Percentiles rank a stretch among this genome's conserved stretches.
Conservation (phyloP, 2,329 filamentous ascomycete species). For the Xylariales sp. region DNA sequence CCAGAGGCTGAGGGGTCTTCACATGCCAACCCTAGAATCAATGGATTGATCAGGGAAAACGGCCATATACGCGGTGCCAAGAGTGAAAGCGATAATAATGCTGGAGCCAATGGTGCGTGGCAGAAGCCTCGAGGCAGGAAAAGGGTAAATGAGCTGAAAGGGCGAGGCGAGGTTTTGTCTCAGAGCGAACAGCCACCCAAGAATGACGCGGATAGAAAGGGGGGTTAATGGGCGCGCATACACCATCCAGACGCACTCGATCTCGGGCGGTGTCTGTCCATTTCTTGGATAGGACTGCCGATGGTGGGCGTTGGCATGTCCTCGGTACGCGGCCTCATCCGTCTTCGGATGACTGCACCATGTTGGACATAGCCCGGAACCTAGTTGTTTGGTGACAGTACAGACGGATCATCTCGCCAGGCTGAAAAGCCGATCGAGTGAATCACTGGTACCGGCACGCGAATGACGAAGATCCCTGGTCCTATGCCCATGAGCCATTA, state of each 20-base stretch:
- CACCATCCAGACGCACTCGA: conserved; percentile 24
- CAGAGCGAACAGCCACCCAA: conserved; percentile 67
- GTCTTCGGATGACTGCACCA: conserved; percentile 15
- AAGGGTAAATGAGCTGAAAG: conserved; percentile 63
- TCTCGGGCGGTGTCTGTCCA: conserved; percentile 32
- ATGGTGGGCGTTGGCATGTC: conserved; percentile 23
- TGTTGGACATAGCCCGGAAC: conserved; percentile 21
- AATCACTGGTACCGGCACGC: neutral
- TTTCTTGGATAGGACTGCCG: conserved; percentile 46
- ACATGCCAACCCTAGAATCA: conserved; percentile 51
- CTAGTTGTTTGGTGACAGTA: conserved; percentile 11
- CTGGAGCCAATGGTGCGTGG: conserved; percentile 60
- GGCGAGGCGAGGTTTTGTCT: conserved; percentile 54
- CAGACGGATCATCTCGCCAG: conserved; percentile 4
- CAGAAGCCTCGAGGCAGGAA: conserved; percentile 67
- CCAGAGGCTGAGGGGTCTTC: conserved; percentile 40
- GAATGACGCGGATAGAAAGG: conserved; percentile 71
- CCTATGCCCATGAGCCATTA: neutral
- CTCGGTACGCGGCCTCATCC: conserved; percentile 10
- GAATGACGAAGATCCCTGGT: conserved; percentile 4
- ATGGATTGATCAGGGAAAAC: conserved; percentile 58
- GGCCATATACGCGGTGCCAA: conserved; percentile 66
- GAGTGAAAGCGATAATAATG: conserved; percentile 62
- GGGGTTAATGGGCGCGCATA: conserved; percentile 60
- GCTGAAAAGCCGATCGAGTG: neutral